A percentile compares a stretch with the other conserved stretches of the same genome.
Conservation (phyloP, 345 rosid genomes). For the Luvunga scandens region DNA sequence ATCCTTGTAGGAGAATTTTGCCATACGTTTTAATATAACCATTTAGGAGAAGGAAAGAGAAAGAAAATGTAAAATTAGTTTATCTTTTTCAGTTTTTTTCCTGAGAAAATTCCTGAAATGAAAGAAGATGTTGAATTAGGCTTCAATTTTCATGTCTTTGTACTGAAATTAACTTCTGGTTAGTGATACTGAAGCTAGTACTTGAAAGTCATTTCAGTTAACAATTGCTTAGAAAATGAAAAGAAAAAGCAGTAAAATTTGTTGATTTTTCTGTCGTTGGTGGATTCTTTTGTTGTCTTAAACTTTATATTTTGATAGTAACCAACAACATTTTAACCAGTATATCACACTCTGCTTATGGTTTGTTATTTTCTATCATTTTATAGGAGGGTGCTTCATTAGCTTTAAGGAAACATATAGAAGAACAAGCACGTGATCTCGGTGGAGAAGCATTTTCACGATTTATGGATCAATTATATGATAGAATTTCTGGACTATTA, state of each 20-base stretch:
- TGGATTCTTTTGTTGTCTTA: background rate
- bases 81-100: background rate
- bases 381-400: conserved; percentile 78
- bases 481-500: conserved; percentile 60
- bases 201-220: background rate
- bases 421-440: conserved; percentile 86
- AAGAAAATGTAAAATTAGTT: background rate
- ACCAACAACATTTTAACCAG: background rate
- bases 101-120: background rate
- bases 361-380: background rate
- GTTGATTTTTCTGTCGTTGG: background rate
- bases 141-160: background rate
- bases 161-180: background rate
- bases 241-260: background rate
- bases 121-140: background rate
- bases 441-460: conserved; percentile 86
- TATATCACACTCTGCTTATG: background rate
- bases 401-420: conserved; percentile 81
- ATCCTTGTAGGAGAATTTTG: background rate
- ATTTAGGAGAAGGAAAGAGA: too few relatives aligned
- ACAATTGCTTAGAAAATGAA: background rate
- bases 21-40: too few relatives aligned
- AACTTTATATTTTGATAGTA: background rate
- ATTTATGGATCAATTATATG: conserved; percentile 84
- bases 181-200: background rate